Evolutionary conservation across 2,329 filamentous ascomycete genomes (phyloP), one percentile per base, ranked within the genome.

Genomic region (Claviceps digitariae): DNA sequence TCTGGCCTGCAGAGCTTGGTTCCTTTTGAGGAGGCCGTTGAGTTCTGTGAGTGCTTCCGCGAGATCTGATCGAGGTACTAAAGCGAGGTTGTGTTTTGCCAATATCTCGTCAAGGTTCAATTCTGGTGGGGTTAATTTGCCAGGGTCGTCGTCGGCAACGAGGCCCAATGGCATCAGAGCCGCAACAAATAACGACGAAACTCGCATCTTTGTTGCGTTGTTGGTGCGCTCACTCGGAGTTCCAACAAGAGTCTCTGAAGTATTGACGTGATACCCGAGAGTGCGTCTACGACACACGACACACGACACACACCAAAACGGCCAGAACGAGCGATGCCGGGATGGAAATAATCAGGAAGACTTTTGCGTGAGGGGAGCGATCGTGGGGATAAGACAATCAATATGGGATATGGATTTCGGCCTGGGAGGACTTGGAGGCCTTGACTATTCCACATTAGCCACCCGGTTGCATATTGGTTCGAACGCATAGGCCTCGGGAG

Each of bases 61-160:
- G 52, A 74, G 67, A 52, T 74, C 70, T 47, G 69, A 71, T n/a
- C 69, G 65, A 36, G 72, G 71, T 8, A 73, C 71, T 50, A 74
- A 60, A 29, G 68, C 72, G 34, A 74, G 62, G 52, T 73, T 72
- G 59, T 73, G 70, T 59, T 66, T 73, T 45, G 67, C 67, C 43
- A 74, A 60, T 46, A 70, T 59, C 46, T 68, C 69, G 23, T 70
- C 69, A 23, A 74, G 66, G 20, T 71, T 64, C 13, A 69, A 52
- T 50, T 71, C 69, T 23, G 64, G 62, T 8, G 60, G 55, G 17
- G 64, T 64, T 17, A 57, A 55, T 1, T 61, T 60, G 25, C 54
- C 50, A 23, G 57, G 57, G 3, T 34, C 45, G 29, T 57, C 61
- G 8, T 63, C 60, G 25, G 67, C 64, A 44, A 68, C 55, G 41